Percentiles rank a stretch among this genome's conserved stretches.
These are phyloP conservation scores for Monosporascus sp. DNA, from an alignment of 2,329 filamentous ascomycete genomes.

Conservation along the genomic window DNA sequence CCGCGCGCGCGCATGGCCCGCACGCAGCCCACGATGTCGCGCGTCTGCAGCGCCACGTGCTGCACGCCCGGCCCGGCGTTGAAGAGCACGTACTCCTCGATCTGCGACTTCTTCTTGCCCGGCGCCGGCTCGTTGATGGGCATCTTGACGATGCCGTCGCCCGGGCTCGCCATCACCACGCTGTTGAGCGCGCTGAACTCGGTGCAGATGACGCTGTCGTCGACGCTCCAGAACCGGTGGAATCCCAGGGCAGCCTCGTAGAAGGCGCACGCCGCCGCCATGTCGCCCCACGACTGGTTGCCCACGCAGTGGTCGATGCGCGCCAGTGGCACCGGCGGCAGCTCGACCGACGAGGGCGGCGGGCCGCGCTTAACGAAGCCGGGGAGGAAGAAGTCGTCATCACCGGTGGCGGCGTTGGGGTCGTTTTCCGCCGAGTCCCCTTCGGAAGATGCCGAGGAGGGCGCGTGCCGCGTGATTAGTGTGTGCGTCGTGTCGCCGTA, in stretches of 20 bases:
- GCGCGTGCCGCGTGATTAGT: slow-evolving; percentile 67
- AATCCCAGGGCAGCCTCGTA: slow-evolving; percentile 89
- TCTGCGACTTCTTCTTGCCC: slow-evolving; percentile 88
- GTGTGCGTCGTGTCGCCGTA: slow-evolving; percentile 97
- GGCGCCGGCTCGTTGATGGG: slow-evolving; percentile 93
- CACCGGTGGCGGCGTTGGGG: background rate
- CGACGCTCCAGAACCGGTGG: slow-evolving; percentile 96
- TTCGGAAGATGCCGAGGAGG: slow-evolving; percentile 32
- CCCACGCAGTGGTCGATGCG: slow-evolving; percentile 95
- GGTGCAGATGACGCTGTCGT: slow-evolving; percentile 88
- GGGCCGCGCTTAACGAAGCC: slow-evolving; percentile 61
- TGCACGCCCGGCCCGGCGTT: slow-evolving; percentile 87
- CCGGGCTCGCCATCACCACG: slow-evolving; percentile 80
- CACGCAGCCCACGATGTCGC: slow-evolving; percentile 74
- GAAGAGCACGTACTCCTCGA: slow-evolving; percentile 89
- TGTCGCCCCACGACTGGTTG: slow-evolving; percentile 93
- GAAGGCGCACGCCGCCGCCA: slow-evolving; percentile 61
- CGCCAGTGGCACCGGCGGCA: slow-evolving; percentile 62
- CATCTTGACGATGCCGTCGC: slow-evolving; percentile 87
- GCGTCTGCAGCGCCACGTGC: slow-evolving; percentile 83
- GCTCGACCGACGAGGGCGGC: slow-evolving; percentile 31
- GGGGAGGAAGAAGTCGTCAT: slow-evolving; percentile 59
- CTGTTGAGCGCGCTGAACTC: slow-evolving; percentile 85
- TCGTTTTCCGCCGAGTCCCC: too few species aligned
- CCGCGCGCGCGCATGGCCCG: slow-evolving; percentile 76